Percentiles rank a stretch among this genome's conserved stretches.
phyloP scores from a whole-genome alignment of 768 basidiomycete genomes.

The Panus rudis region DNA sequence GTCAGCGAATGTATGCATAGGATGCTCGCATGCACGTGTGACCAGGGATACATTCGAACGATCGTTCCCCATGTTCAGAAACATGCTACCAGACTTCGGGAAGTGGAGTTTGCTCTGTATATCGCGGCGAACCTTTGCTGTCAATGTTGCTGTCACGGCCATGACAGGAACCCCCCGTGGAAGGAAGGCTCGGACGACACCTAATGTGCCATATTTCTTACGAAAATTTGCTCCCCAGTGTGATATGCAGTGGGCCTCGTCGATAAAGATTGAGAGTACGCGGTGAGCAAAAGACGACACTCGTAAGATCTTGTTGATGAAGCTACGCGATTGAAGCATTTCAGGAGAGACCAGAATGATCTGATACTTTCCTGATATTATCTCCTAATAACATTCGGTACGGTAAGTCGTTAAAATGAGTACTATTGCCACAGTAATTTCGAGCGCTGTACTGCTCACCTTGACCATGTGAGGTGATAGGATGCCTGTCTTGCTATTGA shows the following conservation, averaged over 20 bases:
- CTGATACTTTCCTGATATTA: slow-evolving; percentile 14
- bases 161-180: slow-evolving; percentile 14
- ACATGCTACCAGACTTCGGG: neutral
- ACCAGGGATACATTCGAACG: slow-evolving; percentile 20
- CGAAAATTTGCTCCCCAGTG: slow-evolving; percentile 26
- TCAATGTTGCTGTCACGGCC: slow-evolving; percentile 18
- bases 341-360: slow-evolving; percentile 23
- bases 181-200: slow-evolving; percentile 19
- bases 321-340: slow-evolving; percentile 21
- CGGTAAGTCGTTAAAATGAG: too few relatives aligned
- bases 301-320: slow-evolving; percentile 18
- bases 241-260: slow-evolving; percentile 25
- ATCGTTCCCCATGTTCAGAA: slow-evolving; percentile 19
- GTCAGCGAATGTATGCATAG: slow-evolving; percentile 16
- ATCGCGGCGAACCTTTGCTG: slow-evolving; percentile 11
- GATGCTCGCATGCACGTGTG: slow-evolving; percentile 17
- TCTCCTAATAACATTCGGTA: slow-evolving; percentile 4
- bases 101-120: slow-evolving; percentile 14
- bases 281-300: slow-evolving; percentile 13
- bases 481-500: slow-evolving; percentile 27
- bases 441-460: slow-evolving; percentile 14
- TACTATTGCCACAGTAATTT: neutral
- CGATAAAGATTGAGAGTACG: slow-evolving; percentile 20
- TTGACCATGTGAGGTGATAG: slow-evolving; percentile 20
- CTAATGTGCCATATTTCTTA: slow-evolving; percentile 20